Base-by-base conservation (phyloP, 495 filamentous ascomycete genomes). In the Aspergillus bertholletiae region DNA sequence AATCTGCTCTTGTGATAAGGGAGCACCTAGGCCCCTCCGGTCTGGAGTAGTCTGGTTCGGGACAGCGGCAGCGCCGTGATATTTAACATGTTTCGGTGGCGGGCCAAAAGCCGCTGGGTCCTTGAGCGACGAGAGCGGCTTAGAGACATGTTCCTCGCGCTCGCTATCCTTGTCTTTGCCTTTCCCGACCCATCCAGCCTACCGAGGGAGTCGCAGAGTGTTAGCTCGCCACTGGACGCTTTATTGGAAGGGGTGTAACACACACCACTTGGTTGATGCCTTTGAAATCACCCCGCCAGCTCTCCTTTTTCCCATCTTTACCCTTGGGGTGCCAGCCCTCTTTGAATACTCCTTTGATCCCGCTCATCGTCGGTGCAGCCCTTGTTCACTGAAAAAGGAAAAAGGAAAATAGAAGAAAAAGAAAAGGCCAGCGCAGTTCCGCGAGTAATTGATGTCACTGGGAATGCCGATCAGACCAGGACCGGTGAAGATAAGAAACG, bases 41-140 rank as follows among this genome's bases (percentile, higher is more conserved):
- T 80, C 74, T 2, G 80, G 78, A 2, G 77, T 80, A 5, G 66
- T 71, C 50, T 74, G 64, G 49, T 78, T 77, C 21, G 78, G 70
- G 5, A 75, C 60, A 9, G 80, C 76, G 5, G 71, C 70, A 2
- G 70, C 70, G 15, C 80, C 76, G 63, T 84, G 74, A 56, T 78
- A 83, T 39, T 78, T 79, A 61, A 79, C 67, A 56, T 82, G 79
- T 57, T 87, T 96, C 4, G 93, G 93, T 20, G 93, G 93, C 30
- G 93, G 90, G 3, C 82, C 90, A 67, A 98, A 97, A 12, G 85
- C 80, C 0, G 83, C 66, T 2, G 94, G 93, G 67, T 98, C 94
- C 62, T 87, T 86, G 18, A 98, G 77, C 2, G 87, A 77, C 4
- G 84, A 80, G n/a, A 96, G 67, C 2, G 94, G 93, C 5, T 76